Evolutionary conservation across 192 early-diverging fungal genomes (phyloP).

Genomic region (Funneliformis mosseae): DNA sequence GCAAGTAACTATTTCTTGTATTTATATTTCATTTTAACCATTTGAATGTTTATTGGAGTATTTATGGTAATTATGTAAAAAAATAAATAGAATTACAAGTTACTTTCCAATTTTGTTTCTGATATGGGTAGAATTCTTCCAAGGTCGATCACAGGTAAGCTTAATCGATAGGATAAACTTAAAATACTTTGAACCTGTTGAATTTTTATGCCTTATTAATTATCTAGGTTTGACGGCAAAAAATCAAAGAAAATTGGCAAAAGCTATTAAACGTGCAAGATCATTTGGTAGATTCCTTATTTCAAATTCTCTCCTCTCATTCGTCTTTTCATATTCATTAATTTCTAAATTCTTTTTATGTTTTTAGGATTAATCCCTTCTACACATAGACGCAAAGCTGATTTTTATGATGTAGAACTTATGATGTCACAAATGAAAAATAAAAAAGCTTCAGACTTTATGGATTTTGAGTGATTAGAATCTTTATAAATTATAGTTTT

Average conservation of each 20-base stretch:
- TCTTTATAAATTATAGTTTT: too few species aligned
- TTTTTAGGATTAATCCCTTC: constrained; percentile 12
- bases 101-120: constrained; percentile 48
- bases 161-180: not conserved
- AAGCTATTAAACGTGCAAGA: constrained; percentile 50
- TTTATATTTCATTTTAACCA: too few species aligned
- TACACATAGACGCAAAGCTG: constrained; percentile 2
- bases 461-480: too few species aligned
- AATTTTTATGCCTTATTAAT: not conserved
- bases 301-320: not conserved
- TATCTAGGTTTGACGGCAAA: constrained; percentile 46
- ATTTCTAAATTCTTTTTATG: not conserved
- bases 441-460: too few species aligned
- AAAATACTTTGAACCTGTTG: too few species aligned
- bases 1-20: constrained; percentile 4
- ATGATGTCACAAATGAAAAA: not conserved
- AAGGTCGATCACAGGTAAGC: constrained; percentile 44
- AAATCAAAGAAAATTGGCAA: constrained; percentile 52
- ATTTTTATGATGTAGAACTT: not conserved
- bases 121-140: constrained; percentile 55
- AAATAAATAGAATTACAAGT: constrained; percentile 38
- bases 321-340: not conserved
- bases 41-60: not conserved
- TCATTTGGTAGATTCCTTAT: constrained; percentile 44
- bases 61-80: not conserved